Percentiles rank a stretch among this genome's conserved stretches.
These are phyloP conservation scores for Cercospora berteroae DNA, from an alignment of 2,329 filamentous ascomycete genomes.

Conservation along the genomic window DNA sequence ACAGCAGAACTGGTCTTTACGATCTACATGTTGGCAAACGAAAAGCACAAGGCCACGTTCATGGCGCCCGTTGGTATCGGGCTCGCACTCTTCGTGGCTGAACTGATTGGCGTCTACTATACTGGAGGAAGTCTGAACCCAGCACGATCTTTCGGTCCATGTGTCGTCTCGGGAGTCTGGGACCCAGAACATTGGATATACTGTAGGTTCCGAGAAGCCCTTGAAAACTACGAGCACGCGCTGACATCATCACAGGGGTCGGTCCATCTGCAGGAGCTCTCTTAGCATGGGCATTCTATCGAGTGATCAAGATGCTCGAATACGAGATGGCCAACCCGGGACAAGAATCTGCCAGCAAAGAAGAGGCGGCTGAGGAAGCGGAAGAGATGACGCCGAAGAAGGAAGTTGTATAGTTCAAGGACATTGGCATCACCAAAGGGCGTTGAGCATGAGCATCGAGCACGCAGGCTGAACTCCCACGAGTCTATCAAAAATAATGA, in stretches of 20 bases:
- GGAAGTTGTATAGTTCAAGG: conserved; percentile 12
- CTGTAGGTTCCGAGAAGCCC: conserved; percentile 13
- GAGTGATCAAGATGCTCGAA: conserved; percentile 37
- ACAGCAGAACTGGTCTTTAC: conserved; percentile 44
- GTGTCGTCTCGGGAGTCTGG: conserved; percentile 28
- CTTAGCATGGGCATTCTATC: conserved; percentile 37
- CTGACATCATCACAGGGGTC: conserved; percentile 27
- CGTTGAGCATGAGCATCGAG: not conserved
- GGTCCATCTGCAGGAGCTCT: conserved; percentile 34
- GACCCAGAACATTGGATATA: conserved; percentile 29
- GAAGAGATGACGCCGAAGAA: conserved; percentile 27
- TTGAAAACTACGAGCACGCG: not conserved
- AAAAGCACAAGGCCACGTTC: conserved; percentile 46
- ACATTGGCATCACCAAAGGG: not conserved
- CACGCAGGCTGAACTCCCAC: not conserved
- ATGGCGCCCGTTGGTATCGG: conserved; percentile 52
- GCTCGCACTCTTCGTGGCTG: conserved; percentile 47
- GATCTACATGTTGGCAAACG: conserved; percentile 44
- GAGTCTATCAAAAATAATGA: not conserved
- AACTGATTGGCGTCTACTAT: conserved; percentile 42
- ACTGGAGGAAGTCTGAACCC: conserved; percentile 41
- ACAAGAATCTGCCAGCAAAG: conserved; percentile 24
- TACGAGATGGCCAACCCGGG: conserved; percentile 38
- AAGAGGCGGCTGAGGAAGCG: conserved; percentile 25
- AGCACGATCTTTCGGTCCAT: conserved; percentile 38